phyloP scores from a whole-genome alignment of 2,329 filamentous ascomycete genomes.

The Fusarium nematophilum region DNA sequence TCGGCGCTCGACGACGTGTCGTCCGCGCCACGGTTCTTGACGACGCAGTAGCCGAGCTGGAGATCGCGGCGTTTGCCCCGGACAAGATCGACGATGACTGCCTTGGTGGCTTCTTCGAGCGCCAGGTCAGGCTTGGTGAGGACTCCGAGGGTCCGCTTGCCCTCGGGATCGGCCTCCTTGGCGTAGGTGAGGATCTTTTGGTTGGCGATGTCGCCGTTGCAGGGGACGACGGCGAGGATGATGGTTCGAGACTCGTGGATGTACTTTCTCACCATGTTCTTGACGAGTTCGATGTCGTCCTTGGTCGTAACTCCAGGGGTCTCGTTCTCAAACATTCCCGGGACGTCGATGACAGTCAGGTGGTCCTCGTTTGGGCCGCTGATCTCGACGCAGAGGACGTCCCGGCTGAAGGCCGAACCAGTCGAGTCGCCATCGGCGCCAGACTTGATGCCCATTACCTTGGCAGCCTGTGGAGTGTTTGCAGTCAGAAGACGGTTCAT shows the following conservation, averaged over 20 bases:
- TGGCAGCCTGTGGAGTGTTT: slow-evolving; percentile 53
- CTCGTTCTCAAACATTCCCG: slow-evolving; percentile 59
- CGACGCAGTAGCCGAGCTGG: slow-evolving; percentile 60
- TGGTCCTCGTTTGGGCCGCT: slow-evolving; percentile 58
- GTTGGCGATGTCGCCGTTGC: slow-evolving; percentile 54
- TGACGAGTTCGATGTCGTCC: slow-evolving; percentile 57
- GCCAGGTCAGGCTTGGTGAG: slow-evolving; percentile 72
- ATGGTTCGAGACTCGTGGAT: slow-evolving; percentile 61
- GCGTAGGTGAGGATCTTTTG: slow-evolving; percentile 55
- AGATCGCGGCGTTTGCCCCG: slow-evolving; percentile 54
- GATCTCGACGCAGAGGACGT: slow-evolving; percentile 56
- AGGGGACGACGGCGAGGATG: slow-evolving; percentile 59
- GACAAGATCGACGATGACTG: slow-evolving; percentile 55
- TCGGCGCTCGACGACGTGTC: slow-evolving; percentile 48
- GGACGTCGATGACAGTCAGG: slow-evolving; percentile 65
- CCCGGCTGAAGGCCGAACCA: slow-evolving; percentile 57
- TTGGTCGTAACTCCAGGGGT: slow-evolving; percentile 55
- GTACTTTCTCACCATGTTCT: slow-evolving; percentile 59
- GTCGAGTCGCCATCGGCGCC: slow-evolving; percentile 10
- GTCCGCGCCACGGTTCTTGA: slow-evolving; percentile 60
- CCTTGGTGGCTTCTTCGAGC: slow-evolving; percentile 52
- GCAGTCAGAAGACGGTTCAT: too few relatives aligned
- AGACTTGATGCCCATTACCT: slow-evolving; percentile 57
- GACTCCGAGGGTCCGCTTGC: slow-evolving; percentile 58
- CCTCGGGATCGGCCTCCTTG: slow-evolving; percentile 52